Conservation (phyloP, 2,329 filamentous ascomycete genomes). For the Colletotrichum eremochloae region DNA sequence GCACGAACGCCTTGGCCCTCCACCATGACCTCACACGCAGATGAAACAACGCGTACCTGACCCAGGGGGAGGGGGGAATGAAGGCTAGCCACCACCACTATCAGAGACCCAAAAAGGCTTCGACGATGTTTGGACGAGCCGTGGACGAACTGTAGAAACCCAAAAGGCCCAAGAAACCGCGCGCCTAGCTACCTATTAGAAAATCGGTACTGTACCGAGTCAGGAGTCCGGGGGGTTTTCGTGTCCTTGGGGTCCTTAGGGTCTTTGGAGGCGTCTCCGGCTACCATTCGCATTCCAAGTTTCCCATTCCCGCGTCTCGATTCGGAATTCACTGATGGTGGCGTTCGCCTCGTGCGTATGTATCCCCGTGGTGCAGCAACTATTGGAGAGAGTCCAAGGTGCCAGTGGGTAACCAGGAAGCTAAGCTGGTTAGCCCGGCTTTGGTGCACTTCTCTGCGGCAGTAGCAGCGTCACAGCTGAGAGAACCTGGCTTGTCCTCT, state of each 20-base stretch:
- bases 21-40: constrained; percentile 42
- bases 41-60: constrained; percentile 34
- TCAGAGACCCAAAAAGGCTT: not conserved
- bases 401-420: constrained; percentile 16
- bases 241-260: too few relatives aligned
- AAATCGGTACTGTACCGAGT: not conserved
- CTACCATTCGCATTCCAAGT: not conserved
- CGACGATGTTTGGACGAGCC: not conserved
- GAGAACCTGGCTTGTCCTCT: constrained; percentile 18
- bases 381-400: not conserved
- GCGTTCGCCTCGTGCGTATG: constrained; percentile 5
- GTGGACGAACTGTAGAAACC: not conserved
- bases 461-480: constrained; percentile 2
- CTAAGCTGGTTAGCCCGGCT: constrained; percentile 14
- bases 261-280: too few relatives aligned
- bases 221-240: not conserved
- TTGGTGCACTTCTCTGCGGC: not conserved
- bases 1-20: constrained; percentile 29
- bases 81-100: constrained; percentile 18
- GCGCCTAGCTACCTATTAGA: not conserved
- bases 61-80: not conserved
- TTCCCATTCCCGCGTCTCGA: constrained; percentile 4
- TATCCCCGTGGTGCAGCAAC: not conserved
- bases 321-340: constrained; percentile 1
- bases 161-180: not conserved